phyloP scores from a whole-genome alignment of 2,329 filamentous ascomycete species.

The Orbilia oligospora region DNA sequence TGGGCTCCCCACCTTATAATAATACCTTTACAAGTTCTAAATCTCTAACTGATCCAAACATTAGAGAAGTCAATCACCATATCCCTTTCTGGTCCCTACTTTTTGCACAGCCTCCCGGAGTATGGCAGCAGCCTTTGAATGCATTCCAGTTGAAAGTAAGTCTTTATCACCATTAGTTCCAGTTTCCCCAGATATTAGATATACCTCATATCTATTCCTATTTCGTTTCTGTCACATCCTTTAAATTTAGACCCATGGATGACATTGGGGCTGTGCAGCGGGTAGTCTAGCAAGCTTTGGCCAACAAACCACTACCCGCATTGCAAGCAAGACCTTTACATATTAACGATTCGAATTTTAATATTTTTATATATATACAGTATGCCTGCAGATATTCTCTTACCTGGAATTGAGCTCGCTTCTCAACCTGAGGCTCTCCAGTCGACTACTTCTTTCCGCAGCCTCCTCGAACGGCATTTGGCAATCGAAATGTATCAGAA shows the following conservation, averaged over 20 bases:
- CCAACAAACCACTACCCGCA: slow-evolving; percentile 47
- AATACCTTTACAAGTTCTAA: slow-evolving; percentile 57
- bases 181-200: slow-evolving; percentile 45
- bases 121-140: slow-evolving; percentile 60
- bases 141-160: slow-evolving; percentile 60
- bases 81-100: slow-evolving; percentile 57
- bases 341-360: slow-evolving; percentile 49
- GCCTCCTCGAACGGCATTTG: slow-evolving; percentile 58
- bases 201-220: slow-evolving; percentile 57
- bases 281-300: slow-evolving; percentile 61
- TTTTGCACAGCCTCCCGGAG: slow-evolving; percentile 59
- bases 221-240: slow-evolving; percentile 56
- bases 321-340: slow-evolving; percentile 21
- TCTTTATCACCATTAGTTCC: slow-evolving; percentile 35
- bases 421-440: slow-evolving; percentile 57
- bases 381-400: slow-evolving; percentile 60
- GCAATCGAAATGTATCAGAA: slow-evolving; percentile 53
- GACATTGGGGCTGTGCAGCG: slow-evolving; percentile 60
- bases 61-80: slow-evolving; percentile 56
- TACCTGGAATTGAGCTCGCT: slow-evolving; percentile 58
- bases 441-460: slow-evolving; percentile 46
- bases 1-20: slow-evolving; percentile 60
- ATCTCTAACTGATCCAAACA: slow-evolving; percentile 49
- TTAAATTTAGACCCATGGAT: slow-evolving; percentile 59
- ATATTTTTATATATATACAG: slow-evolving; percentile 50